These are phyloP conservation scores for Leccinum arenicola DNA, from an alignment of 768 basidiomycete genomes.

Conservation along the genomic window DNA sequence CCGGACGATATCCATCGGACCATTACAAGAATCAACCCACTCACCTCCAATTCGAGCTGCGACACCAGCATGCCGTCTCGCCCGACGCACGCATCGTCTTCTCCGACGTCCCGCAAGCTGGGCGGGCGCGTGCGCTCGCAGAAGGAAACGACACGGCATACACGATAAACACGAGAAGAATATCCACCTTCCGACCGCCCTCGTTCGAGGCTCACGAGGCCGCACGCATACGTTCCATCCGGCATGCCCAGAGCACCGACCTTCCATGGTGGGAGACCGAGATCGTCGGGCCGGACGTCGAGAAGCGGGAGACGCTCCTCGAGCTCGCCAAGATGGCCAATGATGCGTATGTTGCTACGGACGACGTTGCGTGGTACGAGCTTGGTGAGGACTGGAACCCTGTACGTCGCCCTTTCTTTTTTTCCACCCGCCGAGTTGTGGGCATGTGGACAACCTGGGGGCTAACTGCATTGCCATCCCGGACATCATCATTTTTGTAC, in stretches of 20 bases:
- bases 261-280: constrained; percentile 76
- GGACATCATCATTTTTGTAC: not conserved
- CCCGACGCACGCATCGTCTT: constrained; percentile 49
- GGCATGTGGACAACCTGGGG: not conserved
- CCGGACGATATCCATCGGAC: constrained; percentile 6
- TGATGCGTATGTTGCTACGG: constrained; percentile 77
- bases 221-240: constrained; percentile 45
- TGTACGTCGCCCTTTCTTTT: constrained; percentile 26
- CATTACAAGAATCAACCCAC: not conserved
- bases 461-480: not conserved
- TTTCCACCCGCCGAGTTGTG: no score
- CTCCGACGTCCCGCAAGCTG: constrained; percentile 39
- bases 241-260: constrained; percentile 42
- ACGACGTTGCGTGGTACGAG: constrained; percentile 75
- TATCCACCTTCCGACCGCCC: constrained; percentile 43
- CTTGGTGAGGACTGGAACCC: constrained; percentile 63
- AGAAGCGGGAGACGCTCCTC: constrained; percentile 70
- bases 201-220: constrained; percentile 44
- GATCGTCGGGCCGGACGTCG: constrained; percentile 71
- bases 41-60: constrained; percentile 50
- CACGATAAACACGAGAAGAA: constrained; percentile 36
- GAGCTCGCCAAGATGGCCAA: constrained; percentile 93
- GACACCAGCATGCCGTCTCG: constrained; percentile 60
- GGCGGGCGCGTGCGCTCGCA: constrained; percentile 5
- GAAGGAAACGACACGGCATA: constrained; percentile 29